Evolutionary conservation across 441 rosid species (phyloP), one percentile per base, ranked within the genome.

Genomic region (Aquilaria agallochum): DNA sequence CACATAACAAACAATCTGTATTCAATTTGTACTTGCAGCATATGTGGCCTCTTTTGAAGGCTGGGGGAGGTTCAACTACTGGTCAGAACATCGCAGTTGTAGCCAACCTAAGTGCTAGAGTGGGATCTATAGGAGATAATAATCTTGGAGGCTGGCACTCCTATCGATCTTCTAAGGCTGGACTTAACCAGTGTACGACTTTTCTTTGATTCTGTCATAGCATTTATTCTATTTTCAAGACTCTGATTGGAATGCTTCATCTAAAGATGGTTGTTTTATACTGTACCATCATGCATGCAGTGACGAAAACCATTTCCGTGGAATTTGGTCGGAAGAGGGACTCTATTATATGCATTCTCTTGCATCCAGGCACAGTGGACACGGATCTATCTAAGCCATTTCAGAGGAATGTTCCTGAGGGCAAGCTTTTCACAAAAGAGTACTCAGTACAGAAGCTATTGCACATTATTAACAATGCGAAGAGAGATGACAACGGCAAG

Each of bases 301-400:
- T 85, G 84, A 88, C 92, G 1, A 87, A 74, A 76, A 84, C 86
- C 2, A 78, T 81, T 11, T 77, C 96, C 0, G 84, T 89, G 68
- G 98, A 94, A 81, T 66, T 94, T 69, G 89, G 75, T 13, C 69
- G 85, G 47, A 89, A 32, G 87, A 88, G 77, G 72, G 98, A 94
- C 75, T 90, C 88, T 5, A 62, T 90, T 51, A 70, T 70, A 68
- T 87, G 97, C 84, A 80, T 90, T 70, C 77, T 93, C 31, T 68
- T 93, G 80, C 98, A 90, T 74, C 98, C 98, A 31, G 98, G 96
- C 48, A 93, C 97, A 0, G 98, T 93, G 59, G 97, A 90, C 74
- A 88, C 98, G 12, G 96, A 93, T 74, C 91, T 93, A 13, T 93
- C 97, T 0, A 80, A 70, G 68, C 95, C 97, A 5, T 90, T 88